Evolutionary conservation across 495 filamentous ascomycete species (phyloP).

Genomic region (Aspergillus panamensis): DNA sequence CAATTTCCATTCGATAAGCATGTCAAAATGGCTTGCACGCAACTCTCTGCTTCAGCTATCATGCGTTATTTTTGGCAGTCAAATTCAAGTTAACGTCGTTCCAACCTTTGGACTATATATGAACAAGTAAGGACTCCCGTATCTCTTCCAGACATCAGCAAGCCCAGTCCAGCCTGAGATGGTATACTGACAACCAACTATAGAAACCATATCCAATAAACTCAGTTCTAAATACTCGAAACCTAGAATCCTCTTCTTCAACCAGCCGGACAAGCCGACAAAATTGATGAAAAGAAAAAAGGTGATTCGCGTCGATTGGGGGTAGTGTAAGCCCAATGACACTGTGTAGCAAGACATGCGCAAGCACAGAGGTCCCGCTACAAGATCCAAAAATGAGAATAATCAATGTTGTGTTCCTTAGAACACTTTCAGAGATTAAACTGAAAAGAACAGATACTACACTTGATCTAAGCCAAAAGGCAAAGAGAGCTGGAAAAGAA

Average conservation of each 20-base stretch:
- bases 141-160: too few relatives aligned
- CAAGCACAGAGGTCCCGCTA: slow-evolving; percentile 73
- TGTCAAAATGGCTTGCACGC: too few relatives aligned
- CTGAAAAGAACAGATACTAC: slow-evolving; percentile 99
- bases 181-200: too few relatives aligned
- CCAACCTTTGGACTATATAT: too few relatives aligned
- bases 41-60: too few relatives aligned
- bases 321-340: slow-evolving; percentile 88
- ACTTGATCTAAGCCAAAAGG: slow-evolving; percentile 82
- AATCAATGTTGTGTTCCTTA: slow-evolving; percentile 76
- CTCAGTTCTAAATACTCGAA: too few relatives aligned
- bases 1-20: too few relatives aligned
- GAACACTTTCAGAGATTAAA: slow-evolving; percentile 77
- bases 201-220: too few relatives aligned
- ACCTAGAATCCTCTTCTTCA: slow-evolving; percentile 40
- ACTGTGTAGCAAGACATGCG: slow-evolving; percentile 69
- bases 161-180: too few relatives aligned
- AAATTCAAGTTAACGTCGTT: too few relatives aligned
- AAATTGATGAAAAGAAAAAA: slow-evolving; percentile 25
- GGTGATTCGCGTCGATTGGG: slow-evolving; percentile 70
- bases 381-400: slow-evolving; percentile 72
- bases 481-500: slow-evolving; percentile 57
- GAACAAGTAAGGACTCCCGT: too few relatives aligned
- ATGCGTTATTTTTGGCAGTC: too few relatives aligned
- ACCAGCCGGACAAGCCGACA: slow-evolving; percentile 29